Percentiles rank a stretch among this genome's conserved stretches.
These are phyloP conservation scores for Neopestalotiopsis sp. DNA, from an alignment of 2,329 filamentous ascomycete species.

Conservation along the genomic window DNA sequence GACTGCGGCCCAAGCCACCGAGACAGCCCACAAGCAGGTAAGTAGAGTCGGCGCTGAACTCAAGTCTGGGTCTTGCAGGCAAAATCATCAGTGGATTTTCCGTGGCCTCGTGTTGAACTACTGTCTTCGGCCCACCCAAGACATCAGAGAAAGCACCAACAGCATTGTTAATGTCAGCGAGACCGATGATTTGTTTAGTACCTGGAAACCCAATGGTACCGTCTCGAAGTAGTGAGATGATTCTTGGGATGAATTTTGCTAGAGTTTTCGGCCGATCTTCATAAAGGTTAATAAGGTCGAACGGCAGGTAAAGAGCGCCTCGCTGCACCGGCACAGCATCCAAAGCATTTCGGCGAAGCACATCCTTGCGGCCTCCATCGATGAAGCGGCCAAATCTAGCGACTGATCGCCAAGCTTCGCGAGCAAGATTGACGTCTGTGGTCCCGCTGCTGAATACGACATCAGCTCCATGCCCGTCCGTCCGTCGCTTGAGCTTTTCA, in stretches of 20 bases:
- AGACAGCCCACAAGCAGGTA: constrained; percentile 44
- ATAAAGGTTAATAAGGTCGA: too few relatives aligned
- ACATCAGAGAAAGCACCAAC: too few relatives aligned
- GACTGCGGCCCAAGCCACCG: constrained; percentile 40
- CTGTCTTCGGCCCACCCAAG: too few relatives aligned
- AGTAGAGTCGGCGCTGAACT: constrained; percentile 25
- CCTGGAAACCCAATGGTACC: too few relatives aligned
- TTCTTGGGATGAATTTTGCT: too few relatives aligned
- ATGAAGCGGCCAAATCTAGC: constrained; percentile 29
- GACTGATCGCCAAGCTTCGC: constrained; percentile 29
- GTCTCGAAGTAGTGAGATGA: too few relatives aligned
- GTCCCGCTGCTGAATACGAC: constrained; percentile 27
- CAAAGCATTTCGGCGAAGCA: constrained; percentile 26
- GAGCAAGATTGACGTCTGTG: constrained; percentile 13
- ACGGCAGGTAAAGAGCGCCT: constrained; percentile 31
- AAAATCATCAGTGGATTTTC: constrained; percentile 25
- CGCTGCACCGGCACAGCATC: constrained; percentile 30
- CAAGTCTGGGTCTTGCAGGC: not conserved
- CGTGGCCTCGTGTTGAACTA: constrained; percentile 10
- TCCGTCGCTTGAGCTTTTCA: too few relatives aligned
- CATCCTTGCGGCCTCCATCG: constrained; percentile 29
- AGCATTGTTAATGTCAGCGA: too few relatives aligned
- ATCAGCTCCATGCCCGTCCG: constrained; percentile 23
- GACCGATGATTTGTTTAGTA: too few relatives aligned
- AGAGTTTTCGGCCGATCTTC: too few relatives aligned